These are phyloP conservation scores for Ogataea dorogensis DNA, from an alignment of 805 yeast species.

Conservation along the genomic window DNA sequence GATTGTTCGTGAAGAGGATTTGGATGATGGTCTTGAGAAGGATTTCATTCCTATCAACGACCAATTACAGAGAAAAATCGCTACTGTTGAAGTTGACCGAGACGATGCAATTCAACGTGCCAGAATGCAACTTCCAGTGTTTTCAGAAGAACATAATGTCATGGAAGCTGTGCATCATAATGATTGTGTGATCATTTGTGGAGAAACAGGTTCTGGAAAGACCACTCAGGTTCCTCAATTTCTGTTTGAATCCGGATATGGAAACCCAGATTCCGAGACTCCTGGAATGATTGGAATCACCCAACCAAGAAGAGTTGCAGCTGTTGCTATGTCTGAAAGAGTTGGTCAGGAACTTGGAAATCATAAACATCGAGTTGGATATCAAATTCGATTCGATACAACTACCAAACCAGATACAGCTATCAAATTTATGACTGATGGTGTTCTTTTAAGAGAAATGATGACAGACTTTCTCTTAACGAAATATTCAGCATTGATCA, in stretches of 20 bases:
- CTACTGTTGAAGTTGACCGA: constrained; percentile 67
- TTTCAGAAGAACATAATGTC: constrained; percentile 83
- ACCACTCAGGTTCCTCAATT: constrained; percentile 98
- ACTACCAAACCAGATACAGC: constrained; percentile 63
- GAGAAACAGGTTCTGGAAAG: constrained; percentile 98
- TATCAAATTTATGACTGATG: constrained; percentile 90
- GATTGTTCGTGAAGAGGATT: constrained; percentile 65
- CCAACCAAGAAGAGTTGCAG: constrained; percentile 93
- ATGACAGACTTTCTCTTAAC: constrained; percentile 78
- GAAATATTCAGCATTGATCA: constrained; percentile 81
- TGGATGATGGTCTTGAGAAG: constrained; percentile 65
- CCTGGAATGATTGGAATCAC: constrained; percentile 97
- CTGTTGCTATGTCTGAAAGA: constrained; percentile 86
- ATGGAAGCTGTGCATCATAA: constrained; percentile 96
- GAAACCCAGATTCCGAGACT: constrained; percentile 52
- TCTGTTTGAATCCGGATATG: constrained; percentile 89
- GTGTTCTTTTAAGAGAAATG: constrained; percentile 90
- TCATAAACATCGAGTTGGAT: constrained; percentile 66
- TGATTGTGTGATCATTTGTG: constrained; percentile 87
- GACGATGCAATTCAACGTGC: constrained; percentile 61
- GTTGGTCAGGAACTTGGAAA: constrained; percentile 75
- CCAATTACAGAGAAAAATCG: constrained; percentile 53
- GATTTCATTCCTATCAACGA: constrained; percentile 58
- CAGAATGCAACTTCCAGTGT: constrained; percentile 80
- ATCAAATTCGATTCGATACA: constrained; percentile 81